Evolutionary conservation across 1,139 yeast species (phyloP), one percentile per base, ranked within the genome.

Genomic region (Suhomyces taliae): DNA sequence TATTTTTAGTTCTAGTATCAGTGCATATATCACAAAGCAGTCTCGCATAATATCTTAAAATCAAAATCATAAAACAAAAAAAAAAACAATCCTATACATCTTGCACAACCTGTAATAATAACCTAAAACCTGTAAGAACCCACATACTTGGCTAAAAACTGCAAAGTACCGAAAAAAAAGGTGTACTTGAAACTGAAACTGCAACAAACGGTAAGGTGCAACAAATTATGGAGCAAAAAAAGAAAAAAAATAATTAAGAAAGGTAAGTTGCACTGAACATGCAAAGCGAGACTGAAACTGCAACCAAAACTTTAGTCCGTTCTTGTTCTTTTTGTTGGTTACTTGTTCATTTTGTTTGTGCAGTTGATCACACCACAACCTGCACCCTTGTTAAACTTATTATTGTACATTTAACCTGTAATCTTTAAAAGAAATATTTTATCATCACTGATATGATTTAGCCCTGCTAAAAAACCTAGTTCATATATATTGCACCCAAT

Each of bases 401-500:
- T 29, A 29, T 29, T 29, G 32, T 29, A 9, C 32, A 11, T 37
- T 36, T 45, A 45, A 45, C 40, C 9, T 44, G 47, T 35, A 44
- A 39, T 41, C 29, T 14, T 37, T 14, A 41, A 45, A 45, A 41
- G 48, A 45, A 45, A 45, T 45, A 42, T 36, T n/a, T 37, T 41
- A 33, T 41, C 42, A 45, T 41, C 36, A 37, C 34, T 39, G 29
- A n/a, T 35, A 32, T 40, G 41, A 37, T 37, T 31, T 32, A 42
- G 38, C 45, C 26, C 42, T 40, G 39, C 48, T 39, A 45, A 41
- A 35, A 45, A 35, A 33, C 34, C 34, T 14, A n/a, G 34, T 19
- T 37, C 24, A 36, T 35, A 41, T 34, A 38, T 35, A 39, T 39
- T 29, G 32, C 32, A 29, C 32, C 32, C 32, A 29, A 19, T 11